Base-by-base conservation (phyloP, 1,284 basidiomycete species). In the Apiotrichum laibachii region DNA sequence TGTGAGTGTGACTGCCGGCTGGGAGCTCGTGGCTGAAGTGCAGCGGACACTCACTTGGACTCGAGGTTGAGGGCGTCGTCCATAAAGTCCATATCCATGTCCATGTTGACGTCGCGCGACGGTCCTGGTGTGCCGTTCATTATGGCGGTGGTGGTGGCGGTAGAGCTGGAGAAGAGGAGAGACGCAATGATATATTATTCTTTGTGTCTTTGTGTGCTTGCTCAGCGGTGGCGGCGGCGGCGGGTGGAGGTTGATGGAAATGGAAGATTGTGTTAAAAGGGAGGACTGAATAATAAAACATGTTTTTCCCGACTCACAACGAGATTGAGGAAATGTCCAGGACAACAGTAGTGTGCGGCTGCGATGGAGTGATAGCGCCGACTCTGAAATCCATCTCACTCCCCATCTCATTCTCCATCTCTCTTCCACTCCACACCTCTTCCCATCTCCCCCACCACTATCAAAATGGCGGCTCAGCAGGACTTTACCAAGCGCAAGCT, bases 401-500 rank as follows among this genome's bases (percentile, higher is more conserved):
- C 12, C n/a, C 19, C 19, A 10, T 13, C 44, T n/a, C 12, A n/a
- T 15, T 21, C 12, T 10, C 19, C 19, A 10, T 31, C 26, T 31
- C 26, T 31, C 26, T 31, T 4, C 26, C 26, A 31, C 26, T 31
- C 13, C 13, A 5, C n/a, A 6, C 19, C 26, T 31, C 26, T 31
- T 31, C 26, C 35, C 37, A 46, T n/a, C 22, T 19, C 48, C 10
- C 37, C 31, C 16, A 21, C 18, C 19, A 19, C 44, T 22, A 21
- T 8, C 55, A 67, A 19, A 40, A 69, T 71, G 68, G 51, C 66
- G 12, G 22, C 50, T 19, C 60, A 71, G 53, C 62, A 68, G 61
- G 73, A 78, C 61, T 77, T 78, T 47, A 75, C 75, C 22, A 76
- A 78, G 69, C 66, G 74, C 62, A 78, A 78, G 68, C 66, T 77